Conservation (phyloP, 2,329 filamentous ascomycete genomes). For the Aspergillus tubingensis region DNA sequence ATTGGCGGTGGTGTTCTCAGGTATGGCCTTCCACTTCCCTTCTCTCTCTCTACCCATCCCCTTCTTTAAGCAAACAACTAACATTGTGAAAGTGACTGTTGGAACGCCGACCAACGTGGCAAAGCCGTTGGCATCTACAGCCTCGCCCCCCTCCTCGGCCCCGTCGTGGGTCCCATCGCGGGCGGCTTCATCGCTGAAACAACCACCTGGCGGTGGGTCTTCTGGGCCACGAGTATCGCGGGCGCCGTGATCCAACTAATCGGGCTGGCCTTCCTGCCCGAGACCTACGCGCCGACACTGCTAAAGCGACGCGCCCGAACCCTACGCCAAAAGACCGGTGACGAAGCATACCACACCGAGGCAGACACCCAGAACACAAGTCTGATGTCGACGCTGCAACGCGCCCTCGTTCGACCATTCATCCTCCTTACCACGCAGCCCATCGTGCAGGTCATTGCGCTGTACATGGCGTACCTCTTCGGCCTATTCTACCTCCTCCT, state of each 20-base stretch:
- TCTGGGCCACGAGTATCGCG: constrained; percentile 65
- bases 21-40: constrained; percentile 30
- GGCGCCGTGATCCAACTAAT: constrained; percentile 61
- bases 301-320: constrained; percentile 53
- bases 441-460: constrained; percentile 57
- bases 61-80: not conserved
- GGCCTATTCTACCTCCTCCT: constrained; percentile 44
- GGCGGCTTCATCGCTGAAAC: not conserved
- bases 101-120: not conserved
- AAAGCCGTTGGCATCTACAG: not conserved
- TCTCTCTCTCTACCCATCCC: not conserved
- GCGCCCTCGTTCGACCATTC: constrained; percentile 57
- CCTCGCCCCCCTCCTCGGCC: not conserved
- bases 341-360: constrained; percentile 38
- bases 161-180: not conserved
- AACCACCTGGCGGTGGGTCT: constrained; percentile 33
- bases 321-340: constrained; percentile 42
- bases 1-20: constrained; percentile 45
- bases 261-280: constrained; percentile 62
- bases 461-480: constrained; percentile 61
- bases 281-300: constrained; percentile 66
- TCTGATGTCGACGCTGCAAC: not conserved
- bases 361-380: constrained; percentile 4
- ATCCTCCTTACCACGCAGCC: constrained; percentile 59
- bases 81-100: not conserved